These are phyloP conservation scores for Agaricales sp. DNA, from an alignment of 1,284 basidiomycete genomes.

Conservation along the genomic window DNA sequence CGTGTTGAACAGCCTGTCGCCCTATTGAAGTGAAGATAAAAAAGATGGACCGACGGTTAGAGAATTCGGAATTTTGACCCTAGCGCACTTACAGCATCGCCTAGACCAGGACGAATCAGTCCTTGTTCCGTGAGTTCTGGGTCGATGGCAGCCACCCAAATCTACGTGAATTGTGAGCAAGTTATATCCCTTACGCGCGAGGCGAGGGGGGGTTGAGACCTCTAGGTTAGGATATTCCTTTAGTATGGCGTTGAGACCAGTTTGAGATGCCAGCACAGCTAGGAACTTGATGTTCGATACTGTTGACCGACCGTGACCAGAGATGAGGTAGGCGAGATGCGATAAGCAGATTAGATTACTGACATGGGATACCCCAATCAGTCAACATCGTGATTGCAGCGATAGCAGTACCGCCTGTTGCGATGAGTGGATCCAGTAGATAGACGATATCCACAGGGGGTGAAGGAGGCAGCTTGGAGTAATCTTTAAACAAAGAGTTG, in stretches of 20 bases:
- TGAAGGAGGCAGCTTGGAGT: slow-evolving; percentile 79
- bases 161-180: no score
- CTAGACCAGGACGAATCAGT: slow-evolving; percentile 79
- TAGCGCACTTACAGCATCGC: slow-evolving; percentile 62
- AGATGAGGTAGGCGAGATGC: slow-evolving; percentile 2
- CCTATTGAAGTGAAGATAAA: slow-evolving; percentile 23
- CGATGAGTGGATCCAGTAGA: slow-evolving; percentile 86
- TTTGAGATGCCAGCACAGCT: slow-evolving; percentile 70
- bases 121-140: slow-evolving; percentile 61
- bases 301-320: slow-evolving; percentile 18
- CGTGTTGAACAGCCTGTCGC: slow-evolving; percentile 59
- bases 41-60: slow-evolving; percentile 7
- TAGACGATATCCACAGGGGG: slow-evolving; percentile 78
- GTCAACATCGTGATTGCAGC: slow-evolving; percentile 78
- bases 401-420: slow-evolving; percentile 88
- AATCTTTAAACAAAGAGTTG: slow-evolving; percentile 44
- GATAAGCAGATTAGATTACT: slow-evolving; percentile 13
- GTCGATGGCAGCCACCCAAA: slow-evolving; percentile 81
- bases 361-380: slow-evolving; percentile 78
- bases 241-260: slow-evolving; percentile 64
- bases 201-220: slow-evolving; percentile 28
- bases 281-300: slow-evolving; percentile 76
- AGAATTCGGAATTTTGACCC: slow-evolving; percentile 5
- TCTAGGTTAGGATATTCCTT: slow-evolving; percentile 71
- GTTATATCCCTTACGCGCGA: no score